Base-by-base conservation (phyloP, 176 grass and related monocot genomes). In the Chrysopogon serrulatus region DNA sequence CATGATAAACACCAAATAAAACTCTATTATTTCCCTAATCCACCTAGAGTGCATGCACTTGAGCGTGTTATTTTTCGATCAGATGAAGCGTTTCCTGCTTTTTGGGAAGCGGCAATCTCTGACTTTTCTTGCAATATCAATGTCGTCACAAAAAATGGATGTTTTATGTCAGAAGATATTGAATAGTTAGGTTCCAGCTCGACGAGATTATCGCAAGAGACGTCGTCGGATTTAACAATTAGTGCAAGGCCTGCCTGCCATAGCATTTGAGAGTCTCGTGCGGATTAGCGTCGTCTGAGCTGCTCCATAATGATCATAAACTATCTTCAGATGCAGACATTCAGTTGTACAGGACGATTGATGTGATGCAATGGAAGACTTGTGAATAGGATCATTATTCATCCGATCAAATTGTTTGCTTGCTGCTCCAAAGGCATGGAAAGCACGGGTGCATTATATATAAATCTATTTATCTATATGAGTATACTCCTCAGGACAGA, bases 251-350 rank as follows among this genome's bases (percentile, higher is more conserved):
- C 71, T 81, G 33, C 77, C 63, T 63, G 6, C 51, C 4, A 26
- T 59, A 59, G 11, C 69, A 81, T 62, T 41, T n/a, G 32, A 51
- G 51, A 76, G 32, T 3, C 77, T 85, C 61, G 40, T 16, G 53
- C 41, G 42, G 71, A 64, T 64, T 48, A 85, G 71, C 71, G 76
- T n/a, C n/a, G n/a, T 80, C 73, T 26, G 7, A 32, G 4, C 41
- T 53, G 27, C 10, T 61, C 10, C 26, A 89, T 76, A 63, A 84
- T 47, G 43, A 2, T 8, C 27, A 48, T 47, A 84, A 88, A 84
- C 21, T 65, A 78, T 35, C 77, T 64, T 3, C 8, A 8, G 67
- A 68, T 44, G 68, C 48, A 68, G 73, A 13, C 63, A 68, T 44
- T 73, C 57, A 73, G 73, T 54, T 42, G 61, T 26, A 77, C n/a